Evolutionary conservation across 164 flowering plant genomes (phyloP), one percentile per base, ranked within the genome.

Genomic region (Berberis vulgaris): DNA sequence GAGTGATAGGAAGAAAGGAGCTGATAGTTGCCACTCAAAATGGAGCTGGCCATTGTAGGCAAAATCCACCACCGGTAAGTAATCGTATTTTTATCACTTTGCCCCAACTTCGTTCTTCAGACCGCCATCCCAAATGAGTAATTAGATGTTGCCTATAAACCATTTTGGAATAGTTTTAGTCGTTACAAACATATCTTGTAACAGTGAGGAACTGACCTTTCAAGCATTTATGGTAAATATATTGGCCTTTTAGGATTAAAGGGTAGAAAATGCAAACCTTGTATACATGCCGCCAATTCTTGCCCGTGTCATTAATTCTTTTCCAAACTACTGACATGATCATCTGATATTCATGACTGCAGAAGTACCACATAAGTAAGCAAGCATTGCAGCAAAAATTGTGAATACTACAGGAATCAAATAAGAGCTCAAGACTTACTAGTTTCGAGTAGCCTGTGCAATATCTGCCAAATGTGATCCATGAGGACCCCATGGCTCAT

Each of bases 401-500:
- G 4, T 11, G 45, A 41, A 57, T 11, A 59, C 26, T 26, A 26
- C 26, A 26, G 26, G 4, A 9, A n/a, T 39, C 39, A 59, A 41
- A 11, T 53, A 60, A 6, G 62, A 64, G 10, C 6, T 43, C 43
- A 63, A 4, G 61, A 55, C 93, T 76, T 76, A 94, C 99, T 83
- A 86, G 72, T 94, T 91, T 79, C 84, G 82, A 5, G 91, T 69
- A 65, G 99, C 98, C 67, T 86, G 84, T 26, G 99, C 99, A 84
- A 95, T 84, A 76, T 95, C 99, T 52, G 97, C 88, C 63, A 95
- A 89, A 69, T 78, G 83, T 49, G 97, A 73, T 65, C 97, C 99
- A 84, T 95, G 97, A 64, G 99, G 97, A 74, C 99, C 99, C 99
- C 97, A 91, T 3, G 97, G 83, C 78, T 95, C 99, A 79, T 95